Conservation (phyloP, 164 flowering plant genomes). For the Umbellularia californica region DNA sequence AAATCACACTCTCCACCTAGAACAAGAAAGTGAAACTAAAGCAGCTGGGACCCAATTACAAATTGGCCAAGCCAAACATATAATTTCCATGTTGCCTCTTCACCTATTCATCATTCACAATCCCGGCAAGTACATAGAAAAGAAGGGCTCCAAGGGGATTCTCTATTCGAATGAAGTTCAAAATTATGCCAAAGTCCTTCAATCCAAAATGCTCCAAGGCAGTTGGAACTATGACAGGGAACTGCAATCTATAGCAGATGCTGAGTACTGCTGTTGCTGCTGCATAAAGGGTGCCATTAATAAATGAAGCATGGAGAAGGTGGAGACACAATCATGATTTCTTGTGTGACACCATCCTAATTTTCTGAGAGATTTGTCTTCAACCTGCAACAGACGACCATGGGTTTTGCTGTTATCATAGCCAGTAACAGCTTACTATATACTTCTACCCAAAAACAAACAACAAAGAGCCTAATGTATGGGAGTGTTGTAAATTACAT, state of each 20-base stretch:
- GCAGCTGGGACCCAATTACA: constrained; percentile 74
- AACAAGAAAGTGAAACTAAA: constrained; percentile 61
- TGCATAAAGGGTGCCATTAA: constrained; percentile 56
- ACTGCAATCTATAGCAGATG: constrained; percentile 78
- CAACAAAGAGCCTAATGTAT: too few relatives aligned
- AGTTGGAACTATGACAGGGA: constrained; percentile 79
- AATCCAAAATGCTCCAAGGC: constrained; percentile 86
- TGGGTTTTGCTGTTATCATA: too few relatives aligned
- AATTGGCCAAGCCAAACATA: constrained; percentile 10
- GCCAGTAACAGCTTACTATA: too few relatives aligned
- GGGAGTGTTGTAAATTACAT: too few relatives aligned
- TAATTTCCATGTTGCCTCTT: constrained; percentile 47
- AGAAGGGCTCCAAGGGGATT: constrained; percentile 83
- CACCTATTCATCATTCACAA: constrained; percentile 59
- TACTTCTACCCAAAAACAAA: too few relatives aligned
- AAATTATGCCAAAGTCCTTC: constrained; percentile 69
- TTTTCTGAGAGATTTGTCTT: constrained; percentile 56
- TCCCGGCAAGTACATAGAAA: constrained; percentile 80
- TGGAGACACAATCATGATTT: constrained; percentile 54
- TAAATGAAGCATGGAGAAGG: constrained; percentile 66
- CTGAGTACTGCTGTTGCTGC: constrained; percentile 69
- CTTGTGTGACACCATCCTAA: constrained; percentile 70
- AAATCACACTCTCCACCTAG: constrained; percentile 60
- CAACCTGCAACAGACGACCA: constrained; percentile 40
- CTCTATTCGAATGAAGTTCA: constrained; percentile 60